These are phyloP conservation scores for Choiromyces venosus DNA, from an alignment of 495 filamentous ascomycete genomes.

Conservation along the genomic window DNA sequence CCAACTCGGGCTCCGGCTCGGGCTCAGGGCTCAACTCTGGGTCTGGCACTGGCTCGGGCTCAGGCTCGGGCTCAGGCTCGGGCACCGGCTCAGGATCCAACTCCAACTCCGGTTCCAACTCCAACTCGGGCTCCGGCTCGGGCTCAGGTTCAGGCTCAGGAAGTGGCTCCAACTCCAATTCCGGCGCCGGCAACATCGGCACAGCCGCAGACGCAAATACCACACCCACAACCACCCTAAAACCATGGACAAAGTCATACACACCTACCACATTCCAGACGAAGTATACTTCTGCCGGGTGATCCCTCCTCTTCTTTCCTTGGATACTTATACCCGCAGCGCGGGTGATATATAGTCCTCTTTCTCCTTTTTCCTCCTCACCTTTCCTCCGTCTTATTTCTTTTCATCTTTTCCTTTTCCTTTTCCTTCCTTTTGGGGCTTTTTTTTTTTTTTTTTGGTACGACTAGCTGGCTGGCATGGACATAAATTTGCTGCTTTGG, in stretches of 20 bases:
- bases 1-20: too few relatives aligned
- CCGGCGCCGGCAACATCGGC: too few relatives aligned
- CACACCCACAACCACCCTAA: neutral
- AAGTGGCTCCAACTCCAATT: too few relatives aligned
- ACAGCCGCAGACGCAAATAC: neutral
- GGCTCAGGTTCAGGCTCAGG: too few relatives aligned
- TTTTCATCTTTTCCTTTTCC: neutral
- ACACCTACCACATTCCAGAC: neutral
- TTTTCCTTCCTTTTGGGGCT: neutral
- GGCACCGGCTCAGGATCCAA: too few relatives aligned
- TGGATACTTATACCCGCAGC: neutral
- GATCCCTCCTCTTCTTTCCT: neutral
- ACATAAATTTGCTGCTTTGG: neutral
- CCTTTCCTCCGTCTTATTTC: neutral
- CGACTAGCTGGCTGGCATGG: neutral
- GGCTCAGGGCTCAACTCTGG: too few relatives aligned
- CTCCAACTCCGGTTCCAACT: too few relatives aligned
- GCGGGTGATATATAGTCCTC: neutral
- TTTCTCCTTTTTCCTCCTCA: neutral
- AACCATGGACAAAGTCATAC: neutral
- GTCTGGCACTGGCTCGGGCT: too few relatives aligned
- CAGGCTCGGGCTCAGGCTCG: too few relatives aligned
- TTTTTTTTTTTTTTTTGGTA: neutral
- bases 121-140: too few relatives aligned
- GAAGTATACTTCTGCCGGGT: neutral